Conservation (phyloP, 2,329 filamentous ascomycete species). For the Didymellaceae sp. region DNA sequence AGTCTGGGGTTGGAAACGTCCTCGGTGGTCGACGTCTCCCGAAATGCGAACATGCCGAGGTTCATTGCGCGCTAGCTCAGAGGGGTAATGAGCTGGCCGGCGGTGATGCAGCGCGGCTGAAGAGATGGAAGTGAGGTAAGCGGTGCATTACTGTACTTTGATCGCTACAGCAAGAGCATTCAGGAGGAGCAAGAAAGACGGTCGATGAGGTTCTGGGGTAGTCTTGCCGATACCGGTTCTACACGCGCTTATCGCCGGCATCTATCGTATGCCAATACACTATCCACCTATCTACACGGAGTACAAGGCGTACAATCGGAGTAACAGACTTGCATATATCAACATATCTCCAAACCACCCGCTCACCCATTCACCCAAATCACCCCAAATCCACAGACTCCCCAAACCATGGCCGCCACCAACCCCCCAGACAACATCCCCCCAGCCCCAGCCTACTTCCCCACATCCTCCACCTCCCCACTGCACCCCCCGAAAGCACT, state of each 20-base stretch:
- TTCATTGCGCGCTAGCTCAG: conserved; percentile 7
- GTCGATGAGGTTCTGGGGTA: background rate
- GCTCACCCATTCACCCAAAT: too few species aligned
- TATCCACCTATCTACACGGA: background rate
- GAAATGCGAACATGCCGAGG: conserved; percentile 2
- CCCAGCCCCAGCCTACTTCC: conserved; percentile 46
- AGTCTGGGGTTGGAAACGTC: background rate
- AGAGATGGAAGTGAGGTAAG: background rate
- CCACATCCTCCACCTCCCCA: conserved; percentile 38
- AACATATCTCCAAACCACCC: background rate
- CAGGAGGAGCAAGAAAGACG: too few species aligned
- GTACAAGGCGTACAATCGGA: background rate
- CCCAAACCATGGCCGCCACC: background rate
- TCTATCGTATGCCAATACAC: background rate
- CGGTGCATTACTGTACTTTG: too few species aligned
- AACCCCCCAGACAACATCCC: conserved; percentile 18
- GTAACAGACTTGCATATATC: background rate
- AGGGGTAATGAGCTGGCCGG: conserved; percentile 9
- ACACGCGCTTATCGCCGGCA: conserved; percentile 6
- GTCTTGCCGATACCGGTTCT: conserved; percentile 7
- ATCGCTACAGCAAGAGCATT: too few species aligned
- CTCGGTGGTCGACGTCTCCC: conserved; percentile 5
- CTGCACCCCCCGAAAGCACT: conserved; percentile 43
- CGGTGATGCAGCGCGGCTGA: too few species aligned
- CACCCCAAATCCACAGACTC: background rate